These are phyloP conservation scores for Clavispora asparagi DNA, from an alignment of 805 yeast species.

Conservation along the genomic window DNA sequence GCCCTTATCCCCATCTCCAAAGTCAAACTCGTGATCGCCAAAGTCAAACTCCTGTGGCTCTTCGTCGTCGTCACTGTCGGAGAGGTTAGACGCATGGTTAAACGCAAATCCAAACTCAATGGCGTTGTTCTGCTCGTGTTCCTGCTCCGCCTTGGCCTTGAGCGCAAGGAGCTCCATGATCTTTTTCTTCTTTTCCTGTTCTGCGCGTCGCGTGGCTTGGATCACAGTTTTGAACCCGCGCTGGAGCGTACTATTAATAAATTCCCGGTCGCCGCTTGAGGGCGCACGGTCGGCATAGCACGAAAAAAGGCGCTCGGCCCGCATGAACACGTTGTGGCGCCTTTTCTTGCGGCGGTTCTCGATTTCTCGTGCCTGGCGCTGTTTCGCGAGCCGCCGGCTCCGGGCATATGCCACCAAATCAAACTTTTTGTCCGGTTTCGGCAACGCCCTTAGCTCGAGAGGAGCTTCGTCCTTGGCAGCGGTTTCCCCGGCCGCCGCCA, in stretches of 20 bases:
- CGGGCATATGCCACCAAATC: conserved; percentile 57
- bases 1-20: conserved; percentile 2
- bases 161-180: conserved; percentile 14
- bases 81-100: conserved; percentile 17
- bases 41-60: background rate
- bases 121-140: conserved; percentile 25
- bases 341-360: conserved; percentile 18
- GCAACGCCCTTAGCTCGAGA: background rate
- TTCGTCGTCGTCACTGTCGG: conserved; percentile 14
- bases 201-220: conserved; percentile 26
- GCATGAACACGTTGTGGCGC: conserved; percentile 26
- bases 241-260: conserved; percentile 18
- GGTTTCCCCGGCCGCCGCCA: background rate
- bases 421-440: conserved; percentile 23
- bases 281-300: conserved; percentile 27
- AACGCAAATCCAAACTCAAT: conserved; percentile 29
- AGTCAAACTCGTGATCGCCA: conserved; percentile 5
- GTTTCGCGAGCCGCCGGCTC: conserved; percentile 37
- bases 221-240: conserved; percentile 29
- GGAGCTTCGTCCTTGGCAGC: background rate
- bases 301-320: conserved; percentile 35
- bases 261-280: conserved; percentile 18
- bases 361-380: conserved; percentile 19
- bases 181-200: conserved; percentile 8
- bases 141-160: conserved; percentile 20